These are phyloP conservation scores for Guyanaporus albipodus DNA, from an alignment of 768 basidiomycete genomes.

Conservation along the genomic window DNA sequence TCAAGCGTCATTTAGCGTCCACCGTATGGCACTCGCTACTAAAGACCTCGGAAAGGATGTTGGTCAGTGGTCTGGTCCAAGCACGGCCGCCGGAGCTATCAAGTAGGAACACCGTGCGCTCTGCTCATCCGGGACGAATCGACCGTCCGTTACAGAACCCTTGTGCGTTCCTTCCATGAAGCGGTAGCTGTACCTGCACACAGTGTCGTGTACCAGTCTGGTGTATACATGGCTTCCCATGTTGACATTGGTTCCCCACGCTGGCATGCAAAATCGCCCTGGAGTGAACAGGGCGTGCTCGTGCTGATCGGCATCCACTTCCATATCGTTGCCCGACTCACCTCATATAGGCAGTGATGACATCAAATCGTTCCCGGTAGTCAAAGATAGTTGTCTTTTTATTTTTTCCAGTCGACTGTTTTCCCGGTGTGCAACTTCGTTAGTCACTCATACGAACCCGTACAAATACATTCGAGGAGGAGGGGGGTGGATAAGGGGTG, in stretches of 20 bases:
- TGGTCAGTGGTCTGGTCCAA: constrained; percentile 97
- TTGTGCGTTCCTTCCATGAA: constrained; percentile 76
- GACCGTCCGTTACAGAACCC: constrained; percentile 45
- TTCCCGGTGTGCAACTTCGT: too few species aligned
- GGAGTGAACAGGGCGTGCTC: constrained; percentile 85
- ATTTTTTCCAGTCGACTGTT: too few species aligned
- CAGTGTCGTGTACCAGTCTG: constrained; percentile 75
- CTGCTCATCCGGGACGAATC: background rate
- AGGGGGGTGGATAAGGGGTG: too few species aligned
- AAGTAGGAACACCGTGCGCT: constrained; percentile 47
- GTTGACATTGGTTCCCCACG: constrained; percentile 28
- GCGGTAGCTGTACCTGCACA: constrained; percentile 83
- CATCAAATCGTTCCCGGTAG: too few species aligned
- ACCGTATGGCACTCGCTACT: constrained; percentile 92
- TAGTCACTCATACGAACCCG: too few species aligned
- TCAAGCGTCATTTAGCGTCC: constrained; percentile 87
- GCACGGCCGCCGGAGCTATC: constrained; percentile 95
- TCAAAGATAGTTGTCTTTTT: too few species aligned
- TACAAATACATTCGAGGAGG: too few species aligned
- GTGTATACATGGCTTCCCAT: constrained; percentile 77
- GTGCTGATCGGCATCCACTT: constrained; percentile 84
- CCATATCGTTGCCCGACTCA: too few species aligned
- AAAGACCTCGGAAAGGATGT: constrained; percentile 94
- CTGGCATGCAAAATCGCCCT: constrained; percentile 36
- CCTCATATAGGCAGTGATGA: too few species aligned